Percentiles rank a stretch among this genome's conserved stretches.
These are phyloP conservation scores for Chondrostereum purpureum DNA, from an alignment of 1,284 basidiomycete genomes.

Conservation along the genomic window DNA sequence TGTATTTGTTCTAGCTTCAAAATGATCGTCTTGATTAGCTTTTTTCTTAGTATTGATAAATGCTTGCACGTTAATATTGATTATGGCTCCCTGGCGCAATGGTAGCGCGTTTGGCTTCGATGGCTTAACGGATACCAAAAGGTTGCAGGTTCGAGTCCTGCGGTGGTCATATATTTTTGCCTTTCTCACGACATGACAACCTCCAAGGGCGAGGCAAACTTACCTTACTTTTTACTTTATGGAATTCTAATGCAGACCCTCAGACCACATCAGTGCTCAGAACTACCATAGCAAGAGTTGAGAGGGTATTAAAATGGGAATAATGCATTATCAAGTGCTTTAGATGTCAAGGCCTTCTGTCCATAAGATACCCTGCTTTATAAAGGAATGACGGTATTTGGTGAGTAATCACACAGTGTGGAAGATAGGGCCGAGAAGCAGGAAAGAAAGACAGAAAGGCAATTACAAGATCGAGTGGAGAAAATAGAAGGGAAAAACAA, in stretches of 20 bases:
- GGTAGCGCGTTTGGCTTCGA: slow-evolving; percentile 88
- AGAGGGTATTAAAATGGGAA: not conserved
- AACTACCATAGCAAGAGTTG: too few species aligned
- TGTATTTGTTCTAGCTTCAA: too few species aligned
- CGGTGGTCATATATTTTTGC: too few species aligned
- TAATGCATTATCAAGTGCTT: too few species aligned
- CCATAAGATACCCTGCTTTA: not conserved
- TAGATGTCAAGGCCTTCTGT: not conserved
- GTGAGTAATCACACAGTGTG: not conserved
- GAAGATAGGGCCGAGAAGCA: not conserved
- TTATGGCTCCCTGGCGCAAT: slow-evolving; percentile 75
- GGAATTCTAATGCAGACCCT: too few species aligned
- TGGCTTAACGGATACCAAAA: slow-evolving; percentile 48
- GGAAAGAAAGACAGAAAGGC: not conserved
- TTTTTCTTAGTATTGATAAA: too few species aligned
- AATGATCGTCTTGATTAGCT: too few species aligned
- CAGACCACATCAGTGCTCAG: too few species aligned
- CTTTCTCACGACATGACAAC: too few species aligned
- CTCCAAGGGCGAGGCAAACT: too few species aligned
- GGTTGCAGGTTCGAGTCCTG: slow-evolving; percentile 88
- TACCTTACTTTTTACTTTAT: too few species aligned
- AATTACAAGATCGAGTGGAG: slow-evolving; percentile 1
- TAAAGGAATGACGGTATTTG: not conserved
- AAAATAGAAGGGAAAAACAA: slow-evolving; percentile 2
- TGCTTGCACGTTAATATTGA: too few species aligned